Evolutionary conservation across 352 stramenopile species (phyloP).

Genomic region (Phytophthora sojae): DNA sequence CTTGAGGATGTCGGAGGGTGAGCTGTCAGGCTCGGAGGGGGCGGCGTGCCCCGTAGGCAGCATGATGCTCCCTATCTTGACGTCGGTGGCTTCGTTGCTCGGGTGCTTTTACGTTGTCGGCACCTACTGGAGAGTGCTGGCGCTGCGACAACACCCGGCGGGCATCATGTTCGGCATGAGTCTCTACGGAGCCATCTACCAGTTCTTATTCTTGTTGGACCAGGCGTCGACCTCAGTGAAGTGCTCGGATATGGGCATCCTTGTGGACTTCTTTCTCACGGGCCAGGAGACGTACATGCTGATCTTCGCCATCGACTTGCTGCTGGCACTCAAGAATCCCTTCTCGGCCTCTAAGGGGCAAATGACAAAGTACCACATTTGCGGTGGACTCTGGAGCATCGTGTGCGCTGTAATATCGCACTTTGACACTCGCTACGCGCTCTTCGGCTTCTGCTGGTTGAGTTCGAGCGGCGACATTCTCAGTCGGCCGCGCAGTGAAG

Average conservation of each 20-base stretch:
- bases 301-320: slow-evolving; percentile 88
- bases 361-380: slow-evolving; percentile 85
- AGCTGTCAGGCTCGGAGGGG: slow-evolving; percentile 12
- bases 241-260: slow-evolving; percentile 68
- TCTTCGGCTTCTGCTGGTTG: slow-evolving; percentile 87
- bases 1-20: slow-evolving; percentile 27
- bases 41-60: slow-evolving; percentile 53
- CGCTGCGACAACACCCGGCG: slow-evolving; percentile 79
- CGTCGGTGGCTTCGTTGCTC: slow-evolving; percentile 71
- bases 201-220: slow-evolving; percentile 80
- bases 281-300: slow-evolving; percentile 90
- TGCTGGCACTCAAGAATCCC: slow-evolving; percentile 85
- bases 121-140: slow-evolving; percentile 72
- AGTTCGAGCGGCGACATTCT: slow-evolving; percentile 62
- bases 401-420: slow-evolving; percentile 75
- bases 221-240: slow-evolving; percentile 49
- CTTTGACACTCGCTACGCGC: slow-evolving; percentile 76
- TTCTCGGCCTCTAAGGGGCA: slow-evolving; percentile 85
- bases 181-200: slow-evolving; percentile 83
- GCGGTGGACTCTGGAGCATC: slow-evolving; percentile 73
- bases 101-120: slow-evolving; percentile 83
- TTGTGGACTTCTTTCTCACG: slow-evolving; percentile 86
- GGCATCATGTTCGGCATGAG: slow-evolving; percentile 91
- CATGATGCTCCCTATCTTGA: slow-evolving; percentile 64
- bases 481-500: slow-evolving; percentile 9